Evolutionary conservation across 2,329 filamentous ascomycete species (phyloP).

Genomic region (Colletotrichum paranaense): DNA sequence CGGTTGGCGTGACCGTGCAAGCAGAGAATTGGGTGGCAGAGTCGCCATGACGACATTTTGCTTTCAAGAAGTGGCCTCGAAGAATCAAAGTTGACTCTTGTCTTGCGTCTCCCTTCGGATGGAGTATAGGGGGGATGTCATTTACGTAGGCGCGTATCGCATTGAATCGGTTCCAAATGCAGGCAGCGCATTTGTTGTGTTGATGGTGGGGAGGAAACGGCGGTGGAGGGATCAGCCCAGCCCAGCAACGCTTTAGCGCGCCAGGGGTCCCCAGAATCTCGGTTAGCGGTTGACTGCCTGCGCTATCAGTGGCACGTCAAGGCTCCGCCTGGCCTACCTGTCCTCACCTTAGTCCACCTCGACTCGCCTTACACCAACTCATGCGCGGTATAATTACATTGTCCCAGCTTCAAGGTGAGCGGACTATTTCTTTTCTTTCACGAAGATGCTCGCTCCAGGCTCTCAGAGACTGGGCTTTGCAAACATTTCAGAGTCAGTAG

Average conservation of each 20-base stretch:
- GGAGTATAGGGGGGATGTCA: neutral
- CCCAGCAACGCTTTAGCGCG: constrained; percentile 17
- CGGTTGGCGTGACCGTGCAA: constrained; percentile 43
- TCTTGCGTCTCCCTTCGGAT: neutral
- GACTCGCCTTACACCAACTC: neutral
- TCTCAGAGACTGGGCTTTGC: neutral
- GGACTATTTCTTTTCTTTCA: neutral
- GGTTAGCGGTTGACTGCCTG: neutral
- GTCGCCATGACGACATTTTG: constrained; percentile 47
- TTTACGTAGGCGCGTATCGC: constrained; percentile 8
- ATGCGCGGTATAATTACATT: neutral
- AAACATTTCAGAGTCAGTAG: neutral
- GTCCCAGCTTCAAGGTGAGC: neutral
- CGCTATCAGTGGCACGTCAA: neutral
- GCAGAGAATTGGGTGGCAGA: constrained; percentile 43
- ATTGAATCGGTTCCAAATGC: constrained; percentile 22
- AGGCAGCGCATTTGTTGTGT: constrained; percentile 32
- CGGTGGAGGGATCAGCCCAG: constrained; percentile 33
- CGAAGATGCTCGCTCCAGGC: neutral
- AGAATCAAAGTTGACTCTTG: constrained; percentile 4
- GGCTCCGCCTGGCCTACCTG: neutral
- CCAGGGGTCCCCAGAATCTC: neutral
- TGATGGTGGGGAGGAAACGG: constrained; percentile 31
- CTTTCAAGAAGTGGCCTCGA: neutral
- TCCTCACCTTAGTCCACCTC: neutral